Evolutionary conservation across 192 early-diverging fungal genomes (phyloP).

Genomic region (Coemansia sp.): DNA sequence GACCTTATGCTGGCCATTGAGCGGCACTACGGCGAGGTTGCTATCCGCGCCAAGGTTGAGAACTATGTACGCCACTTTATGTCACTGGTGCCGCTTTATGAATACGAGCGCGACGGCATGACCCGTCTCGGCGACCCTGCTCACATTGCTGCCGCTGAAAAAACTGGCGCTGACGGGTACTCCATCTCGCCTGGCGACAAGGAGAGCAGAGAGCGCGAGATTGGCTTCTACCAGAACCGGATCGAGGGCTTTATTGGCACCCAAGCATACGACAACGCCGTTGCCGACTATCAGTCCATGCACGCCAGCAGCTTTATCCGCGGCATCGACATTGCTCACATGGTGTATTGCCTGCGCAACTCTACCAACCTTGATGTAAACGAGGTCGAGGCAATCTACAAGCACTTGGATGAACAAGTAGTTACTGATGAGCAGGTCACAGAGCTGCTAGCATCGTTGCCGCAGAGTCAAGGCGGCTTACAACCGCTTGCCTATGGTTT

Average conservation of each 20-base stretch:
- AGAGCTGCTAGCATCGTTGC: slow-evolving; percentile 69
- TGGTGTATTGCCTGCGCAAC: slow-evolving; percentile 60
- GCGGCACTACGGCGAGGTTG: slow-evolving; percentile 79
- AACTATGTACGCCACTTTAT: slow-evolving; percentile 84
- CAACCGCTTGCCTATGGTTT: slow-evolving; percentile 78
- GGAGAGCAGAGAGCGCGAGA: slow-evolving; percentile 61
- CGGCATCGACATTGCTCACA: slow-evolving; percentile 69
- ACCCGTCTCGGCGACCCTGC: slow-evolving; percentile 60
- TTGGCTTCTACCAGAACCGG: slow-evolving; percentile 68
- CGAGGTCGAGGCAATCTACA: slow-evolving; percentile 68
- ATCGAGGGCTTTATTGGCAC: slow-evolving; percentile 88
- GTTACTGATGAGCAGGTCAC: slow-evolving; percentile 74
- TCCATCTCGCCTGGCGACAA: slow-evolving; percentile 74
- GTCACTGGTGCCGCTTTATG: slow-evolving; percentile 73
- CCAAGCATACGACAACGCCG: slow-evolving; percentile 66
- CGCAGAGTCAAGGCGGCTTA: slow-evolving; percentile 77
- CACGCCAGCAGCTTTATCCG: slow-evolving; percentile 59
- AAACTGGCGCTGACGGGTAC: slow-evolving; percentile 45
- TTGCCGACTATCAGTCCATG: slow-evolving; percentile 62
- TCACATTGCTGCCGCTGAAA: slow-evolving; percentile 34
- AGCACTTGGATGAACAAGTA: slow-evolving; percentile 64
- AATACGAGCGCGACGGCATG: slow-evolving; percentile 62
- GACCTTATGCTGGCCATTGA: slow-evolving; percentile 76
- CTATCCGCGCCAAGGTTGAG: slow-evolving; percentile 85
- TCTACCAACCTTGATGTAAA: slow-evolving; percentile 57